Evolutionary conservation across 192 early-diverging fungal species (phyloP).

Genomic region (Rhizoclosmatium globosum): DNA sequence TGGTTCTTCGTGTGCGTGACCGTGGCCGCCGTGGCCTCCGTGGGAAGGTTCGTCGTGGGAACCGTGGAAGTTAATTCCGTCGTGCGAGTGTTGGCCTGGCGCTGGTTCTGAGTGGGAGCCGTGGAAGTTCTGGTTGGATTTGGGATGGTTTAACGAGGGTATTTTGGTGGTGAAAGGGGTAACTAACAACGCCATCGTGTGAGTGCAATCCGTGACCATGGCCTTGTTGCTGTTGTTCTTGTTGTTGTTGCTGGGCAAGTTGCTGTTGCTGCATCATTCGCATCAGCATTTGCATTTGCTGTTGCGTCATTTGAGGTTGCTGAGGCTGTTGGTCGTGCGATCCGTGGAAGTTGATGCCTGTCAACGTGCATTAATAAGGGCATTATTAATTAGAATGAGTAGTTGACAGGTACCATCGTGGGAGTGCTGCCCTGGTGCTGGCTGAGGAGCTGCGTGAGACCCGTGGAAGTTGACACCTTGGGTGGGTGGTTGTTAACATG

Average conservation of each 20-base stretch:
- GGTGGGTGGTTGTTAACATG: neutral
- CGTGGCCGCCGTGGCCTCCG: constrained; percentile 23
- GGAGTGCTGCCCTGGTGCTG: constrained; percentile 28
- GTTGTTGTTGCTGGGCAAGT: constrained; percentile 8
- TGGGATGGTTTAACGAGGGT: neutral
- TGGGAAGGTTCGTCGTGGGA: constrained; percentile 15
- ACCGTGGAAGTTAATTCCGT: constrained; percentile 35
- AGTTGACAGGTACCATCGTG: constrained; percentile 29
- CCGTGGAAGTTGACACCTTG: constrained; percentile 35
- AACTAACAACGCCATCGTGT: neutral
- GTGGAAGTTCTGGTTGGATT: constrained; percentile 14
- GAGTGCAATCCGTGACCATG: constrained; percentile 8
- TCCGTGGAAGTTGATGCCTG: constrained; percentile 21
- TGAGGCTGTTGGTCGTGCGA: neutral
- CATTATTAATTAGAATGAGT: neutral
- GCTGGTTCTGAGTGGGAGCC: constrained; percentile 10
- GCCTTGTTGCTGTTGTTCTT: constrained; percentile 8
- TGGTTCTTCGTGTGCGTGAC: constrained; percentile 37
- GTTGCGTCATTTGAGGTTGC: constrained; percentile 4
- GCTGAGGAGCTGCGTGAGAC: neutral
- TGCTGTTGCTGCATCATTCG: constrained; percentile 23
- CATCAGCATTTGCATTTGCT: constrained; percentile 24
- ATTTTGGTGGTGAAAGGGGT: neutral
- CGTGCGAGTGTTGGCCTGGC: constrained; percentile 31
- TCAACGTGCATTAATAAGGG: no score